Evolutionary conservation across 257 asterid genomes (phyloP).

Genomic region (Echium plantagineum): DNA sequence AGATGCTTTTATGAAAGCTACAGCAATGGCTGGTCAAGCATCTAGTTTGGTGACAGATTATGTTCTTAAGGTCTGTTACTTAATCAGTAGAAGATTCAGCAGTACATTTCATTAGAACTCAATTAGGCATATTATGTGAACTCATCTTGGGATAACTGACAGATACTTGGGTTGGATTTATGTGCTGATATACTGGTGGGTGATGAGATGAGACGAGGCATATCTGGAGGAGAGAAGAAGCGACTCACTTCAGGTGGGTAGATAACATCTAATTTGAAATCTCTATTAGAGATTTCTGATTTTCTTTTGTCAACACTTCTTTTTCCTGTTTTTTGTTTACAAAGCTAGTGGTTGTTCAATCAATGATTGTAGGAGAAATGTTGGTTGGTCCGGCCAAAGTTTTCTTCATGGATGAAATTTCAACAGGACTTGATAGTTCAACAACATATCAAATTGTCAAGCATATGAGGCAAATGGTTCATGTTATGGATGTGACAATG

Average conservation of each 20-base stretch:
- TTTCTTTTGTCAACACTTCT: background rate
- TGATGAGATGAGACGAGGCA: constrained; percentile 86
- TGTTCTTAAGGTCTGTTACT: constrained; percentile 59
- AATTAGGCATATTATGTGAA: background rate
- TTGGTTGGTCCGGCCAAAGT: constrained; percentile 95
- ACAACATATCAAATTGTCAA: constrained; percentile 80
- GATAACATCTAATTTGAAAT: background rate
- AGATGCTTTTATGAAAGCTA: constrained; percentile 95
- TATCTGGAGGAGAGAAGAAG: constrained; percentile 96
- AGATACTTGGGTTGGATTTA: constrained; percentile 90
- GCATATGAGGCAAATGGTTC: constrained; percentile 92
- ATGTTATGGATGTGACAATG: constrained; percentile 82
- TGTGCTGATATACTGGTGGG: constrained; percentile 91
- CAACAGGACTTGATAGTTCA: constrained; percentile 95
- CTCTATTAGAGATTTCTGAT: background rate
- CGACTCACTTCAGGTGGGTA: constrained; percentile 78
- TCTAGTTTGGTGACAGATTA: constrained; percentile 83
- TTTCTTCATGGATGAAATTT: constrained; percentile 95
- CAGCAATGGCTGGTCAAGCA: constrained; percentile 75
- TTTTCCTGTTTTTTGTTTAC: constrained; percentile 1
- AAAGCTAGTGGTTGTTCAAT: background rate
- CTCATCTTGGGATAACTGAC: constrained; percentile 8
- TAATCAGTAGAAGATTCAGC: constrained; percentile 3
- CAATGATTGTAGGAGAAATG: constrained; percentile 65
- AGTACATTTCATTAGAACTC: background rate